Evolutionary conservation across 2,329 filamentous ascomycete genomes (phyloP), one percentile per base, ranked within the genome.

Genomic region (Ophiobolus disseminans): DNA sequence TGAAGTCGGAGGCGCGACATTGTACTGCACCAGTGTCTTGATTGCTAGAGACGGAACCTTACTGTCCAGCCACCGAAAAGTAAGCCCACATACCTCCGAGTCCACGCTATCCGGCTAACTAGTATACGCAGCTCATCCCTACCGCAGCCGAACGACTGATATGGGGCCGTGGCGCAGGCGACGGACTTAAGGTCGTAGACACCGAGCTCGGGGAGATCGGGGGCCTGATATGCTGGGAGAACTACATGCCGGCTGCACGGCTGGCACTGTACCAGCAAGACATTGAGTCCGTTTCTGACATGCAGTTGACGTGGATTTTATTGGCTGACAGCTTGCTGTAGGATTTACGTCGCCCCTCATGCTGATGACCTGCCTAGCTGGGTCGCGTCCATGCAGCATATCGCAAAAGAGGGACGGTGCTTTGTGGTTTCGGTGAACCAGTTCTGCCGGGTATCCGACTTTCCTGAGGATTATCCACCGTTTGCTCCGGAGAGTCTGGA

Each of bases 341-440:
- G 65, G 38, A 66, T 68, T 5, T 68, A 66, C 32, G 59, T 66
- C 20, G 62, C 62, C 3, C 65, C 65, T 9, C 55, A 65, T 26
- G 65, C 63, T 13, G 63, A 68, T 31, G 63, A 68, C 38, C 40
- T 65, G 7, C 69, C 14, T 8, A 48, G 35, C 23, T 76, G 75
- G 75, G 66, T 63, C 10, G 74, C 74, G 7, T 72, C 74, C 2
- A 76, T 76, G 73, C 73, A 76, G 44, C 75, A 77, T 47, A 76
- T 77, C 20, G 75, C 75, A n/a, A 77, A 77, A 49, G 75, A 77
- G 48, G 75, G 75, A 9, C 68, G 75, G 23, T 76, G 74, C 50
- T 77, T 76, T 46, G 74, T 77, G 2, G 70, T 76, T 4, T 74
- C 71, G 0, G 72, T 73, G 28, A 77, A 77, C 46, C 70, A 74